Conservation (phyloP, 805 yeast species). For the Myxozyma neglecta region DNA sequence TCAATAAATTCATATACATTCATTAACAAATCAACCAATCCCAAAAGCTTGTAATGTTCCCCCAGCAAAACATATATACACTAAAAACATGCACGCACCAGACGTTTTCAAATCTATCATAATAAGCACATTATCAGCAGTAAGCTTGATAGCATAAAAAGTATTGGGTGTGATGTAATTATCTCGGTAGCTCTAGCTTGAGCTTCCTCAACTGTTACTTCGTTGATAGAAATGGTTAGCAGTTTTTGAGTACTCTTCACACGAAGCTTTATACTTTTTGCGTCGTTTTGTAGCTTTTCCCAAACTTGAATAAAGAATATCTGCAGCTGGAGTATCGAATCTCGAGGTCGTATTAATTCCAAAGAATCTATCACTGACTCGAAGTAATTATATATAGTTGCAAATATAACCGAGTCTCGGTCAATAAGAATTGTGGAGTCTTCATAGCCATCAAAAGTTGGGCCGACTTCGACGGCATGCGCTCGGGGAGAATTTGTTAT, state of each 20-base stretch:
- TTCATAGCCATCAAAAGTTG: conserved; percentile 4
- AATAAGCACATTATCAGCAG: conserved; percentile 19
- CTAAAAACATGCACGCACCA: not conserved
- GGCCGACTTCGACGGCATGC: not conserved
- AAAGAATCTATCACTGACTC: not conserved
- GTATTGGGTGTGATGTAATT: conserved; percentile 1
- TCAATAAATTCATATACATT: not conserved
- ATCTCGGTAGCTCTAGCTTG: not conserved
- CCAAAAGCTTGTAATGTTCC: not conserved
- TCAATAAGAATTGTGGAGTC: conserved; percentile 15
- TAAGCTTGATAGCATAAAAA: conserved; percentile 13
- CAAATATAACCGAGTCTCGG: conserved; percentile 14
- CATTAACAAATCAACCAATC: too few species aligned
- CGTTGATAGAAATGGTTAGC: not conserved
- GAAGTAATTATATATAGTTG: not conserved
- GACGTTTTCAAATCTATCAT: not conserved
- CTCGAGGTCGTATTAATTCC: not conserved
- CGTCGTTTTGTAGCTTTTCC: not conserved
- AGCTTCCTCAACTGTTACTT: not conserved
- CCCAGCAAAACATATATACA: not conserved
- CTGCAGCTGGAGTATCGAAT: not conserved
- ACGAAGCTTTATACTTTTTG: not conserved
- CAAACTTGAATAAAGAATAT: not conserved
- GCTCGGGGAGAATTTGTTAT: conserved; percentile 15
- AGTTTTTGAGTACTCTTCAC: not conserved